Evolutionary conservation across 768 basidiomycete species (phyloP), one percentile per base, ranked within the genome.

Genomic region (Xerocomus potaroensis): DNA sequence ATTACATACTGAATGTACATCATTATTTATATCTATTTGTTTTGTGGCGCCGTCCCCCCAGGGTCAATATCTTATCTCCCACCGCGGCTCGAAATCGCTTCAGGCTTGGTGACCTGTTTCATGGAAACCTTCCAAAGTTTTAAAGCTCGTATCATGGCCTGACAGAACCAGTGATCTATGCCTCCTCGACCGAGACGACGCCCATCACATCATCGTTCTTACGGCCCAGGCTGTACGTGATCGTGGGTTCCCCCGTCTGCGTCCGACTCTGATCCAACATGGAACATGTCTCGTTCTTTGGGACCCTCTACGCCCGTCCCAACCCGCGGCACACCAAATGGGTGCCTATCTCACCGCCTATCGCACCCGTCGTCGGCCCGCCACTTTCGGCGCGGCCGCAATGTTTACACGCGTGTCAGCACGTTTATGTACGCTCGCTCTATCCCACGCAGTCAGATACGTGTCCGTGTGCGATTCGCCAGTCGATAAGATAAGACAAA

Each of bases 61-160:
- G 59, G 62, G 61, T 58, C 58, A 58, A 61, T n/a, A n/a, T 64
- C 61, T 63, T 63, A 65, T 58, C 63, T 63, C 59, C 53, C 61
- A 55, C 57, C 48, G 44, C 49, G 21, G 27, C 8, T 22, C n/a
- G n/a, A n/a, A n/a, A n/a, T n/a, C n/a, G n/a, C n/a, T n/a, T n/a
- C n/a, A n/a, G n/a, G n/a, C n/a, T n/a, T n/a, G n/a, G 37, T 23
- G 16, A 38, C 37, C 23, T n/a, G 37, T 38, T 38, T 38, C 37
- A 38, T 15, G 24, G 37, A 9, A 18, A 7, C 8, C 18, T 14
- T 38, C 23, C 56, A 58, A 48, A 47, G 31, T 43, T 57, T 59
- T 54, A 49, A 43, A 22, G 15, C 42, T 22, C n/a, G 6, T 16
- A 19, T 12, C 41, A 11, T 11, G 27, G 18, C 8, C 18, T 16